phyloP scores from a whole-genome alignment of 768 basidiomycete species.

The Leccinum variicolor region DNA sequence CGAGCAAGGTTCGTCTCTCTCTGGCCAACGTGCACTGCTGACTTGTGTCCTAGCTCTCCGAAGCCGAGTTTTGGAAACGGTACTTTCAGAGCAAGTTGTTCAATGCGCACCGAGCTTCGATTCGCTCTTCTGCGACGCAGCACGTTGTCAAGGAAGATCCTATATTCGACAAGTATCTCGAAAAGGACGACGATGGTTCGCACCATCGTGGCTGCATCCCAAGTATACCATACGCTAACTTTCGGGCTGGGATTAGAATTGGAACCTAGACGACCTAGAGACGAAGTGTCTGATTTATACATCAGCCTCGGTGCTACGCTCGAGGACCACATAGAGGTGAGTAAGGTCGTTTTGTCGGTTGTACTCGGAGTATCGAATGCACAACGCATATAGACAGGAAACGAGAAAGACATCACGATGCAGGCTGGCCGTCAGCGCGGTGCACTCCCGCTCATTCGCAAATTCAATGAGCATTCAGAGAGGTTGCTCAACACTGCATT shows the following conservation, averaged over 20 bases:
- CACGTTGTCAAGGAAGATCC: conserved; percentile 87
- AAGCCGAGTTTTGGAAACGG: conserved; percentile 93
- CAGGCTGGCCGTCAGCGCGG: conserved; percentile 87
- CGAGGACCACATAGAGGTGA: conserved; percentile 88
- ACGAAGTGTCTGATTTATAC: conserved; percentile 70
- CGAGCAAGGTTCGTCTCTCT: conserved; percentile 55
- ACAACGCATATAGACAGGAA: conserved; percentile 62
- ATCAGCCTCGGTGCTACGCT: conserved; percentile 85
- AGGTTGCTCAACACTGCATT: conserved; percentile 77
- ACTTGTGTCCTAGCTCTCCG: conserved; percentile 64
- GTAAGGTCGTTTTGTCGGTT: neutral
- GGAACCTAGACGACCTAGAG: conserved; percentile 69
- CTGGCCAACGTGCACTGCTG: neutral
- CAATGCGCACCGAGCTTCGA: conserved; percentile 91
- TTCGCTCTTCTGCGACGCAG: conserved; percentile 79
- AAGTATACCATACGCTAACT: neutral
- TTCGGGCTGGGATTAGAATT: conserved; percentile 44
- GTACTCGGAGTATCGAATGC: neutral
- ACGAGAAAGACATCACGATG: conserved; percentile 92
- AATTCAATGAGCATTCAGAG: conserved; percentile 98
- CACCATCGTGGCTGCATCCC: conserved; percentile 1
- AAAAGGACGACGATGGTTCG: conserved; percentile 91
- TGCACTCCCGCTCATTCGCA: conserved; percentile 87
- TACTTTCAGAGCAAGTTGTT: conserved; percentile 97
- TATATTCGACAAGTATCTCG: conserved; percentile 95